Conservation (phyloP, 257 asterid species). For the Perilla frutescens region DNA sequence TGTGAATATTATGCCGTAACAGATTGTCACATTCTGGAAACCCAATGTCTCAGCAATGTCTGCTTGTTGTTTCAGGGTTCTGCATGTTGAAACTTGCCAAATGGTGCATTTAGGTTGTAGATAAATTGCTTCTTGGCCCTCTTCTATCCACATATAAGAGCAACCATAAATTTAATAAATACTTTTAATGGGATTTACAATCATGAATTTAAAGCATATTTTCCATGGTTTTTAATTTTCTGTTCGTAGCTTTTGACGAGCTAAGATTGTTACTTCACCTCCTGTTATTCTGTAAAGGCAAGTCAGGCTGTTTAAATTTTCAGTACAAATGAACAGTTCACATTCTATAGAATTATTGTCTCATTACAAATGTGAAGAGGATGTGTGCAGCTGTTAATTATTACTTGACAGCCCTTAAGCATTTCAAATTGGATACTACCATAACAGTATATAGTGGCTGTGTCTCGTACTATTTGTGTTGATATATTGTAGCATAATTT, state of each 20-base stretch:
- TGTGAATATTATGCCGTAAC: not conserved
- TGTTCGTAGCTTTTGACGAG: constrained; percentile 11
- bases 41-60: not conserved
- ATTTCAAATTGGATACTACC: constrained; percentile 12
- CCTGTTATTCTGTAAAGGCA: not conserved
- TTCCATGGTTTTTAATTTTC: not conserved
- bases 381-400: not conserved
- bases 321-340: not conserved
- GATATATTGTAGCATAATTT: constrained; percentile 23
- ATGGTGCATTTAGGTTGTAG: not conserved
- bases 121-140: not conserved
- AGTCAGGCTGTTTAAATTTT: not conserved
- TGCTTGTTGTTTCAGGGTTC: constrained; percentile 3
- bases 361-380: constrained; percentile 1
- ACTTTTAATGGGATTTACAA: not conserved
- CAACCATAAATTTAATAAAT: not conserved
- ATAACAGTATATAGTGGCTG: constrained; percentile 22
- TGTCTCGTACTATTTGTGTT: constrained; percentile 11
- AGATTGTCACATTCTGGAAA: not conserved
- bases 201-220: not conserved
- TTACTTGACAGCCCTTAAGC: not conserved
- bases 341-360: not conserved
- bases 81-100: not conserved
- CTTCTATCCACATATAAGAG: constrained; percentile 13
- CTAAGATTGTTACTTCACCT: constrained; percentile 20